Evolutionary conservation across 2,329 filamentous ascomycete genomes (phyloP).

Genomic region (Colletotrichum sp.): DNA sequence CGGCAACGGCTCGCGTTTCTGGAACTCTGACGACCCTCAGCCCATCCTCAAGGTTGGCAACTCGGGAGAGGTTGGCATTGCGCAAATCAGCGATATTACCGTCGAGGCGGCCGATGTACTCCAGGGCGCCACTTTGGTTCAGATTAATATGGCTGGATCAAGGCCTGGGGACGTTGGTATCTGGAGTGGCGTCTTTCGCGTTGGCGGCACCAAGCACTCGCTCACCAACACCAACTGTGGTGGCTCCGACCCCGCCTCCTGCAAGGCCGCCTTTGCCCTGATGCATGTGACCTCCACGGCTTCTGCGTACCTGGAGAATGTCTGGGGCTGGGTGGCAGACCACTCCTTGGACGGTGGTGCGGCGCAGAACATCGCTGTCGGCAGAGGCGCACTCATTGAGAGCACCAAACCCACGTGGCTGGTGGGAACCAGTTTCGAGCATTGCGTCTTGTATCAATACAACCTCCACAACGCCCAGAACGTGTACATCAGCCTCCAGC

Average conservation of each 20-base stretch:
- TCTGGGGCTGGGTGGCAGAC: constrained; percentile 53
- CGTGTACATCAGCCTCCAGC: constrained; percentile 48
- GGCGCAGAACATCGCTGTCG: constrained; percentile 46
- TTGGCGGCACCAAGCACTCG: constrained; percentile 49
- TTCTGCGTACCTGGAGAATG: constrained; percentile 59
- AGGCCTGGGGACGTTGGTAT: constrained; percentile 54
- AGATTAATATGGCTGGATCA: constrained; percentile 55
- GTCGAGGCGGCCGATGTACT: constrained; percentile 55
- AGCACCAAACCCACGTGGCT: constrained; percentile 57
- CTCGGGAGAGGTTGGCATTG: constrained; percentile 51
- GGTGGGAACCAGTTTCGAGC: constrained; percentile 56
- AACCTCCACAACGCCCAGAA: constrained; percentile 49
- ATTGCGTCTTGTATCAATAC: constrained; percentile 58
- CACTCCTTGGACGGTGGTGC: constrained; percentile 55
- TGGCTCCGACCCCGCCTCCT: constrained; percentile 34
- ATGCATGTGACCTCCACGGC: constrained; percentile 52
- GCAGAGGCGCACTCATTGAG: constrained; percentile 52
- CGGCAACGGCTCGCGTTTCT: constrained; percentile 49
- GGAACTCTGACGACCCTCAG: constrained; percentile 44
- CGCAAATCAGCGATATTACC: constrained; percentile 57
- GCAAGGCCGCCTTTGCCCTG: constrained; percentile 52
- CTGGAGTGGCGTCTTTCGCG: constrained; percentile 50
- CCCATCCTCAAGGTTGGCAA: constrained; percentile 57
- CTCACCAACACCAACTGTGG: constrained; percentile 42
- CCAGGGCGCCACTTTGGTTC: constrained; percentile 42